A percentile compares a stretch with the other conserved stretches of the same genome.
These are phyloP conservation scores for Botrytis aclada DNA, from an alignment of 2,329 filamentous ascomycete species.

Conservation along the genomic window DNA sequence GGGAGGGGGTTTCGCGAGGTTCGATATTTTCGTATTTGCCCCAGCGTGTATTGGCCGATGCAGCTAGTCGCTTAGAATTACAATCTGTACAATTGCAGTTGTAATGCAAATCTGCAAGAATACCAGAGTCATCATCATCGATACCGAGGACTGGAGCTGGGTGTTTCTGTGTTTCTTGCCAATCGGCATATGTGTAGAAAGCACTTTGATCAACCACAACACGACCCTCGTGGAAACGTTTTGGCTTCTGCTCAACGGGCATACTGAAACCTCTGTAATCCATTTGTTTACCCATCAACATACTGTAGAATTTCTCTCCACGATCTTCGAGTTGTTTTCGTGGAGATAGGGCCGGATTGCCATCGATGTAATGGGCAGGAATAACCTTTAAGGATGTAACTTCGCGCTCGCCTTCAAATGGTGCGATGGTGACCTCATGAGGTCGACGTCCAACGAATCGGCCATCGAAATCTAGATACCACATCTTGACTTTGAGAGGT, in stretches of 20 bases:
- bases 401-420: slow-evolving; percentile 34
- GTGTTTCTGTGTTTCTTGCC: slow-evolving; percentile 25
- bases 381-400: slow-evolving; percentile 34
- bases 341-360: slow-evolving; percentile 22
- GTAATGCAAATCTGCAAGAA: slow-evolving; percentile 27
- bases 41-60: slow-evolving; percentile 26
- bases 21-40: slow-evolving; percentile 29
- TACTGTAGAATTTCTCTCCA: slow-evolving; percentile 30
- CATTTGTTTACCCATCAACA: slow-evolving; percentile 29
- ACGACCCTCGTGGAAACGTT: slow-evolving; percentile 27
- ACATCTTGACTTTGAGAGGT: slow-evolving; percentile 30
- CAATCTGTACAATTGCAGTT: slow-evolving; percentile 26
- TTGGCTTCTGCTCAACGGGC: slow-evolving; percentile 27
- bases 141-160: slow-evolving; percentile 26
- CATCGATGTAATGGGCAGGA: slow-evolving; percentile 28
- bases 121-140: slow-evolving; percentile 27
- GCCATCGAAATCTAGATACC: slow-evolving; percentile 37
- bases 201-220: slow-evolving; percentile 28
- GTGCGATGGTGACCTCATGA: slow-evolving; percentile 30
- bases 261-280: slow-evolving; percentile 30
- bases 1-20: slow-evolving; percentile 22
- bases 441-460: slow-evolving; percentile 29
- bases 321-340: slow-evolving; percentile 26
- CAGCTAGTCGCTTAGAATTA: slow-evolving; percentile 24
- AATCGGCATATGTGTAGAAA: slow-evolving; percentile 29